Percentiles rank a stretch among this genome's conserved stretches.
These are phyloP conservation scores for Vigna unguiculata DNA, from an alignment of 306 rosid species.

Conservation along the genomic window DNA sequence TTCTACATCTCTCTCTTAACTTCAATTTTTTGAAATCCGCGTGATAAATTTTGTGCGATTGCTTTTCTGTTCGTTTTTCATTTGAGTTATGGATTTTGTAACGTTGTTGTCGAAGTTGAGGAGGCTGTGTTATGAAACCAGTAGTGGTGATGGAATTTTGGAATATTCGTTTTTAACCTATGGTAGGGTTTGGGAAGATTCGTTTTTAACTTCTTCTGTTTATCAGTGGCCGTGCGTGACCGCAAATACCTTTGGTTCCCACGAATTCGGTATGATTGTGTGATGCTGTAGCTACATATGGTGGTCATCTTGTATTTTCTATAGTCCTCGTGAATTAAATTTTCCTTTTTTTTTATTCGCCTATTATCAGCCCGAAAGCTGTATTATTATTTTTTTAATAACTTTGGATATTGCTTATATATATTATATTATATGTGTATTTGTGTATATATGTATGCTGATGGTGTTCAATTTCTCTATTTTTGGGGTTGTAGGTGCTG, in stretches of 20 bases:
- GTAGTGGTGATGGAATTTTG: conserved; percentile 29
- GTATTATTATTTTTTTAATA: not conserved
- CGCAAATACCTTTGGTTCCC: conserved; percentile 6
- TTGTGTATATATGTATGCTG: not conserved
- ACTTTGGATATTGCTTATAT: too few relatives aligned
- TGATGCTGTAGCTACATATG: conserved; percentile 5
- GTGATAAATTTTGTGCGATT: not conserved
- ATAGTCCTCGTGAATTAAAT: not conserved
- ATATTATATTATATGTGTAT: too few relatives aligned
- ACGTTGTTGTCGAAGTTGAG: not conserved
- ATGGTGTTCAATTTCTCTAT: not conserved
- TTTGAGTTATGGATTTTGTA: not conserved
- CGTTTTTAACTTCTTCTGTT: conserved; percentile 3
- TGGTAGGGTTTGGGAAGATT: conserved; percentile 37
- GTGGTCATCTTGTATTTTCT: conserved; percentile 8
- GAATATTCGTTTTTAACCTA: not conserved
- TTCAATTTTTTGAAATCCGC: not conserved
- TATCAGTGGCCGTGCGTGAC: conserved; percentile 29
- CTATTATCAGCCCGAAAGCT: conserved; percentile 22
- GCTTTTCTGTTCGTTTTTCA: not conserved
- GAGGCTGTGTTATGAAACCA: conserved; percentile 15
- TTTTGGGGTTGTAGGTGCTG: conserved; percentile 55
- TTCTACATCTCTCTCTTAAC: not conserved
- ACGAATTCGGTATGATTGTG: conserved; percentile 8
- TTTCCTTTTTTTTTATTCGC: not conserved